phyloP scores from a whole-genome alignment of 352 stramenopile species.

The Phytophthora sojae region DNA sequence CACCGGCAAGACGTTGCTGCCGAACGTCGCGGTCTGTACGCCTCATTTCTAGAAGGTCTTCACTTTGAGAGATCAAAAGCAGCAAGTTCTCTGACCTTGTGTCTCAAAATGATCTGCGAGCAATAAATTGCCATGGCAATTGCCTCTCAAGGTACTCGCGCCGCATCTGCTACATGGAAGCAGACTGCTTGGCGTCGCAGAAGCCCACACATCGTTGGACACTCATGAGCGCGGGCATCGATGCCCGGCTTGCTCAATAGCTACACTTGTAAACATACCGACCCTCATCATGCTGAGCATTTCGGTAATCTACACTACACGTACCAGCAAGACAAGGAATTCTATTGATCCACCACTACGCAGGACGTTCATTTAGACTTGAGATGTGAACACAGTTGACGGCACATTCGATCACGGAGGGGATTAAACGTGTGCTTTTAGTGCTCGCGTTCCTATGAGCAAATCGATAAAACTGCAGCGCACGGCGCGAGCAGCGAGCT shows the following conservation, averaged over 20 bases:
- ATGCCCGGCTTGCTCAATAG: neutral
- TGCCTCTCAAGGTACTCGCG: neutral
- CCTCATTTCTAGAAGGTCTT: neutral
- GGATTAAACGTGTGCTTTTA: conserved; percentile 90
- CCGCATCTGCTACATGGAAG: neutral
- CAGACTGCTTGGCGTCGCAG: neutral
- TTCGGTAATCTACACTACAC: too few species aligned
- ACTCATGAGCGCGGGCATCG: neutral
- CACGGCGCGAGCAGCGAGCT: conserved; percentile 40
- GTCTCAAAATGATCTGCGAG: neutral
- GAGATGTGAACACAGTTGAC: conserved; percentile 84
- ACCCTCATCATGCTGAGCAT: too few species aligned
- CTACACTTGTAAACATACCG: neutral
- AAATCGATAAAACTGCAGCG: conserved; percentile 87
- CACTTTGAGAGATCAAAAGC: neutral
- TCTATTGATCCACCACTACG: too few species aligned
- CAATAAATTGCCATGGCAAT: neutral
- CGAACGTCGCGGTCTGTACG: neutral
- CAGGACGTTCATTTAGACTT: neutral
- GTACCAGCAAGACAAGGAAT: neutral
- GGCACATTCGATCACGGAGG: conserved; percentile 80
- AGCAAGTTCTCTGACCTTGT: neutral
- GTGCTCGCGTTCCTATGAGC: conserved; percentile 83
- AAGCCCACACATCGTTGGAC: neutral
- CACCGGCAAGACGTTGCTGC: neutral